Conservation (phyloP, 768 basidiomycete genomes). For the Boletus pseudopeckii region DNA sequence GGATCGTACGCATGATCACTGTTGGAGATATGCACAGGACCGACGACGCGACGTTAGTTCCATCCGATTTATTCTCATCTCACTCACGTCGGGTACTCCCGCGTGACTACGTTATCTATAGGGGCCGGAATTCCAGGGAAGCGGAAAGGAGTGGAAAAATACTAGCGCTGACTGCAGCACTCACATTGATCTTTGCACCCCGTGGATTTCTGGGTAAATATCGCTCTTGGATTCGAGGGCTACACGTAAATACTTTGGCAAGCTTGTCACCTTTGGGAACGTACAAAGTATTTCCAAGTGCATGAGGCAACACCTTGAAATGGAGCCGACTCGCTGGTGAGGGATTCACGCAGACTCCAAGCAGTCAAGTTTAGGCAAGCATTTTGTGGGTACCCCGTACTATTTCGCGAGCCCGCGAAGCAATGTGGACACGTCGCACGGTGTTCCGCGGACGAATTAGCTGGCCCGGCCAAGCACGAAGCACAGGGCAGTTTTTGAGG, state of each 20-base stretch:
- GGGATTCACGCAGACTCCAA: background rate
- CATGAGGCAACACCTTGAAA: background rate
- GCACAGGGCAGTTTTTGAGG: background rate
- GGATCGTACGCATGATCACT: background rate
- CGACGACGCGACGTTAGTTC: background rate
- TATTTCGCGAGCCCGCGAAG: background rate
- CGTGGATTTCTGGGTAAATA: background rate
- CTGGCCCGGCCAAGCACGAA: background rate
- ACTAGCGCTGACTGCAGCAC: background rate
- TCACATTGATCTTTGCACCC: background rate
- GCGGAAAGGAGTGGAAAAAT: background rate
- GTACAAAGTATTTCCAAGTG: background rate
- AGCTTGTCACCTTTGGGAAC: background rate
- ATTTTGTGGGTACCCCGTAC: background rate
- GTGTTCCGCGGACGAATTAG: background rate
- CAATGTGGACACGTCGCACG: background rate
- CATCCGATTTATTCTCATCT: too few species aligned
- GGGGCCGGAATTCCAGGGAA: background rate
- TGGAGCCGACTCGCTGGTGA: background rate
- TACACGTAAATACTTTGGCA: background rate
- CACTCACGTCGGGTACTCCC: background rate
- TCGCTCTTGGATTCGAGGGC: background rate
- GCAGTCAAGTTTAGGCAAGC: background rate
- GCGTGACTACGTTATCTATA: background rate
- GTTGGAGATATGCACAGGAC: background rate